These are phyloP conservation scores for Yamadazyma phyllophila DNA, from an alignment of 805 yeast species.

Conservation along the genomic window DNA sequence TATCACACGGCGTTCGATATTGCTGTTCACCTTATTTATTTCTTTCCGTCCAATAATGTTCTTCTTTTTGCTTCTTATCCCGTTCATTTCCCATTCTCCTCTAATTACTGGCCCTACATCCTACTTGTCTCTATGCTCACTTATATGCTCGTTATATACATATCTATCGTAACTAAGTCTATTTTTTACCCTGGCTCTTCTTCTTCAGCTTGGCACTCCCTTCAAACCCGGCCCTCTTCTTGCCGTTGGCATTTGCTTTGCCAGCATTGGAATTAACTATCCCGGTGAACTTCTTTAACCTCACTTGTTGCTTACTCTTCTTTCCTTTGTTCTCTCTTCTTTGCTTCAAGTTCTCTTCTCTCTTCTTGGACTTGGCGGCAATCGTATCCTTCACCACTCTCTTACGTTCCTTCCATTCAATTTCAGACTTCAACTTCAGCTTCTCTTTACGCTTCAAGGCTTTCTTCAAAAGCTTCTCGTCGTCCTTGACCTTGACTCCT, in stretches of 20 bases:
- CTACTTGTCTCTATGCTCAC: background rate
- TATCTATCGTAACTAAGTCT: background rate
- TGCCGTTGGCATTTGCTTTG: constrained; percentile 7
- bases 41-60: no score
- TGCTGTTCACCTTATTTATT: no score
- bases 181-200: constrained; percentile 19
- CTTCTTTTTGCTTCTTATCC: no score
- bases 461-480: constrained; percentile 81
- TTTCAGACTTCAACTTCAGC: constrained; percentile 78
- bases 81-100: no score
- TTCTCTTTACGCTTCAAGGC: constrained; percentile 82
- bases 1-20: background rate
- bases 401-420: constrained; percentile 91
- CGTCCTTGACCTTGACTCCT: constrained; percentile 85
- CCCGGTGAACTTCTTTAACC: constrained; percentile 65
- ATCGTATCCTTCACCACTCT: constrained; percentile 74
- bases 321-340: constrained; percentile 84
- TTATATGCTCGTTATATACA: constrained; percentile 1
- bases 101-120: no score
- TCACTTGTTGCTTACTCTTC: constrained; percentile 69
- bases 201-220: constrained; percentile 54
- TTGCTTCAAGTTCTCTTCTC: constrained; percentile 86
- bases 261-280: constrained; percentile 36
- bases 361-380: constrained; percentile 73
- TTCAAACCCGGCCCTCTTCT: constrained; percentile 86